Evolutionary conservation across 1,284 basidiomycete species (phyloP), one percentile per base, ranked within the genome.

Genomic region (Dichomitus squalens): DNA sequence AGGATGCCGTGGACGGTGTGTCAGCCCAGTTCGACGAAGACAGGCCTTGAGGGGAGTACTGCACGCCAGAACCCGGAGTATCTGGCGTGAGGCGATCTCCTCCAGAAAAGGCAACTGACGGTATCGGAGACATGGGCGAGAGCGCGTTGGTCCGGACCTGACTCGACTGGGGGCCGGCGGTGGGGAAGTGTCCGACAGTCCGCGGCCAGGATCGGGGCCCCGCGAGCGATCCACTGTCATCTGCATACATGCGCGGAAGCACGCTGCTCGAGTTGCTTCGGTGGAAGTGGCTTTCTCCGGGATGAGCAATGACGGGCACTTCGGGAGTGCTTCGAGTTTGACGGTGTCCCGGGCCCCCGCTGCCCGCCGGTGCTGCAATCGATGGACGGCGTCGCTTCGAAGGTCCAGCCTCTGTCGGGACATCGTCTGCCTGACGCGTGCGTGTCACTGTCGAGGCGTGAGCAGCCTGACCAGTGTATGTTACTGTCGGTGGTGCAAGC

Each of bases 241-340:
- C 46, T 11, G 49, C 16, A n/a, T 29, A 16, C 18, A 53, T 50
- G 40, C 58, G 56, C 7, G 52, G 52, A 1, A 52, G 46, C 36
- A 51, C 39, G 12, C 33, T 52, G 49, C 49, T 59, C 7, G 55
- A 54, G 33, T 35, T 53, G 33, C 57, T 59, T 40, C 60, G 57
- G 3, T 31, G 44, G 18, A 47, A 20, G 29, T 8, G 14, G 44
- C 44, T 47, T 29, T 29, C 29, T 18, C 27, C 6, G 9, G 18
- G 23, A 9, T n/a, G 25, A n/a, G 41, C 25, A 23, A 14, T n/a
- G 21, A 41, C 43, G 44, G 29, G 9, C 29, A 21, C 29, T 2
- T n/a, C 31, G n/a, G 44, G 44, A 2, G 44, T 21, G 18, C 44
- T 47, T 2, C 31, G 44, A 20, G 44, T 47, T 29, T 18, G 44